phyloP scores from a whole-genome alignment of 768 basidiomycete species.

The Porphyrellus cyaneotinctus region DNA sequence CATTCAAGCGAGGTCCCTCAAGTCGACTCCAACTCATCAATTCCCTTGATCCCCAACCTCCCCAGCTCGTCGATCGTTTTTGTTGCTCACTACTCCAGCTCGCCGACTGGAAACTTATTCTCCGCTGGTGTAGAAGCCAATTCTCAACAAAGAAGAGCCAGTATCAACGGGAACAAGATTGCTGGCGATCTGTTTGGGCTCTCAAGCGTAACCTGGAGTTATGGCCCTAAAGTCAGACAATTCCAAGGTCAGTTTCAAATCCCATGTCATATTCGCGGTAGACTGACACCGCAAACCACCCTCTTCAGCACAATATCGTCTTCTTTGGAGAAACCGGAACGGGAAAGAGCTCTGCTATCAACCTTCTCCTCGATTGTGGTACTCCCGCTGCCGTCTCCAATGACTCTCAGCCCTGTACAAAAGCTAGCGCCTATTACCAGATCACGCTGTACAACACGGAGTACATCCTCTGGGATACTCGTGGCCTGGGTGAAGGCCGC shows the following conservation, averaged over 20 bases:
- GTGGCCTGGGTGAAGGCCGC: slow-evolving; percentile 33
- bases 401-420: slow-evolving; percentile 18
- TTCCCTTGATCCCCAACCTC: background rate
- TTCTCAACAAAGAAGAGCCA: background rate
- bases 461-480: slow-evolving; percentile 34
- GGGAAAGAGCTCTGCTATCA: slow-evolving; percentile 29
- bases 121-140: background rate
- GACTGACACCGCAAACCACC: background rate
- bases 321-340: slow-evolving; percentile 24
- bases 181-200: background rate
- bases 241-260: slow-evolving; percentile 10
- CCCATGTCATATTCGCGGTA: background rate
- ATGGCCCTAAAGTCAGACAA: background rate
- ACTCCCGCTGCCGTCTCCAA: slow-evolving; percentile 7
- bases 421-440: background rate
- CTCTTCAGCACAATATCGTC: slow-evolving; percentile 14
- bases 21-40: background rate
- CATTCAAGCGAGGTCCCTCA: background rate
- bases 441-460: background rate
- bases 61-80: background rate
- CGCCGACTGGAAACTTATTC: background rate
- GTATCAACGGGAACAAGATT: background rate
- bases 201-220: background rate
- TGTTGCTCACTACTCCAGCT: slow-evolving; percentile 1
- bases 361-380: slow-evolving; percentile 16